A percentile compares a stretch with the other conserved stretches of the same genome.
phyloP scores from a whole-genome alignment of 192 early-diverging fungal genomes.

The Coemansia sp. region DNA sequence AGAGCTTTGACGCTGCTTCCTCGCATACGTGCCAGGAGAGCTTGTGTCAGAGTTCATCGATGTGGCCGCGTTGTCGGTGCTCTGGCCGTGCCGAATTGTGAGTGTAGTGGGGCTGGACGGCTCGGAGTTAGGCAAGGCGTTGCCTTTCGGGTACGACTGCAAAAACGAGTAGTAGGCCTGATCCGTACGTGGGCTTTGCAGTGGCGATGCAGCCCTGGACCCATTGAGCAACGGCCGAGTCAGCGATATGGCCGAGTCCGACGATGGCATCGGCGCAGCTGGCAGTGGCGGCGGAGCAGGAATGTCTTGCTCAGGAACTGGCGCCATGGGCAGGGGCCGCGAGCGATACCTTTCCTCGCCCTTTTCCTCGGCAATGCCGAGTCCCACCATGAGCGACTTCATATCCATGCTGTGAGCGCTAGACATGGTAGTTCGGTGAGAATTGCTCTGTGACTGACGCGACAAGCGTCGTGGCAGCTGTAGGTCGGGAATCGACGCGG shows the following conservation, averaged over 20 bases:
- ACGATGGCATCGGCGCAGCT: conserved; percentile 28
- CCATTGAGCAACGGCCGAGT: conserved; percentile 4
- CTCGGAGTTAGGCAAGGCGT: background rate
- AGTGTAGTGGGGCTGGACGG: background rate
- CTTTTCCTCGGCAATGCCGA: conserved; percentile 9
- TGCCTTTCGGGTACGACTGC: background rate
- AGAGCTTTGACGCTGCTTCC: conserved; percentile 11
- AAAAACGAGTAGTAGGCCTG: background rate
- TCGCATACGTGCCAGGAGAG: background rate
- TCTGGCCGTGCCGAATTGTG: background rate
- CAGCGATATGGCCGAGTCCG: background rate
- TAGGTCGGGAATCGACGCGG: background rate
- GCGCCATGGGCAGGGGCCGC: conserved; percentile 26
- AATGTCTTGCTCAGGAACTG: background rate
- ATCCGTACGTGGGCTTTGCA: background rate
- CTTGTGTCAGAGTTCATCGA: background rate
- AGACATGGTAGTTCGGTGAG: conserved; percentile 19
- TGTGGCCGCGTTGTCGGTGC: background rate
- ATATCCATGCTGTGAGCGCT: conserved; percentile 23
- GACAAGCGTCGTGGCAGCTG: conserved; percentile 5
- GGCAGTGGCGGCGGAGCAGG: conserved; percentile 32
- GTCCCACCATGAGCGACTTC: conserved; percentile 16
- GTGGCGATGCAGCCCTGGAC: conserved; percentile 7
- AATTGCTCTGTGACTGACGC: conserved; percentile 14
- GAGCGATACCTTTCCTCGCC: conserved; percentile 30